phyloP scores from a whole-genome alignment of 768 basidiomycete genomes.

The Tremella yokohamensis region DNA sequence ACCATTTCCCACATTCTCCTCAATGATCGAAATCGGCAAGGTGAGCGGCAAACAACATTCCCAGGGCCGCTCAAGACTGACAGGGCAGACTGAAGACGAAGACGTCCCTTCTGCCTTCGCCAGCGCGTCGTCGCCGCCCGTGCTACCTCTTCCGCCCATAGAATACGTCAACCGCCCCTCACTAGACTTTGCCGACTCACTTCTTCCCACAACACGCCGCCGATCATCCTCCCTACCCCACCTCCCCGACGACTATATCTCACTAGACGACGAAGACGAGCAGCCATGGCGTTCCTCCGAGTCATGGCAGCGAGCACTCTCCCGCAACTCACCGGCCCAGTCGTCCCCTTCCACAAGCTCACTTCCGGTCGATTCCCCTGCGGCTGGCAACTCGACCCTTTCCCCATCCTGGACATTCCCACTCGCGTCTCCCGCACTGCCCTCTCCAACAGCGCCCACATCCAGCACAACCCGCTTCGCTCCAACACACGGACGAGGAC shows the following conservation, averaged over 20 bases:
- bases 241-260: background rate
- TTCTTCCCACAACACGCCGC: background rate
- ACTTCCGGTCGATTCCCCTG: too few relatives aligned
- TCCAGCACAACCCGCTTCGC: background rate
- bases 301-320: background rate
- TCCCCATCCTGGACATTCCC: background rate
- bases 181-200: background rate
- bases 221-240: background rate
- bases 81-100: too few relatives aligned
- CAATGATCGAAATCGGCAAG: too few relatives aligned
- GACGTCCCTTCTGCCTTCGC: too few relatives aligned
- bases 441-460: background rate
- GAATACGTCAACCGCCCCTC: background rate
- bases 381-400: background rate
- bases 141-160: background rate
- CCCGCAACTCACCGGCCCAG: background rate
- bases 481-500: too few relatives aligned
- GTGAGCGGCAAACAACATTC: too few relatives aligned
- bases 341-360: background rate
- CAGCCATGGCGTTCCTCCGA: slow-evolving; percentile 3
- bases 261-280: background rate
- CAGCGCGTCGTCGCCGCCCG: background rate
- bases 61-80: too few relatives aligned
- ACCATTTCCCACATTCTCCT: too few relatives aligned
- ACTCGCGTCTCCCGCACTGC: background rate